These are phyloP conservation scores for Cystobasidium onofrii DNA, from an alignment of 768 basidiomycete species.

Conservation along the genomic window DNA sequence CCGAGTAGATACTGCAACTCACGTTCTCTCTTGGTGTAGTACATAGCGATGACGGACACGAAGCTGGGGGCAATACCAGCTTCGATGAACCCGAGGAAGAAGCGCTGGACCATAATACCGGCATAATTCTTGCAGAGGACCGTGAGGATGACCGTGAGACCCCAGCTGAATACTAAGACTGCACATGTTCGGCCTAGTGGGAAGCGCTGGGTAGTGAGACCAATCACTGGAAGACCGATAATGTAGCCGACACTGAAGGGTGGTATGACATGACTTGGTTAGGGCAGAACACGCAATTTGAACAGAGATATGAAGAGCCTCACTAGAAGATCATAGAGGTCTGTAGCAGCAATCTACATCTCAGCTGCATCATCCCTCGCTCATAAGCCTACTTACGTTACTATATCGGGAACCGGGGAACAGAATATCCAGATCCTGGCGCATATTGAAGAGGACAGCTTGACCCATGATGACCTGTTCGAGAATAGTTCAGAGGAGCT, in stretches of 20 bases:
- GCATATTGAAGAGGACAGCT: constrained; percentile 17
- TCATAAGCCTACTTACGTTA: background rate
- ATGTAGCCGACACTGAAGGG: background rate
- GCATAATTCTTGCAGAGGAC: constrained; percentile 3
- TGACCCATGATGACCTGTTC: background rate
- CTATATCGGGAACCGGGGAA: constrained; percentile 4
- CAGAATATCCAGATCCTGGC: constrained; percentile 4
- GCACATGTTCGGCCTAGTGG: background rate
- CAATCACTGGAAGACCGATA: background rate
- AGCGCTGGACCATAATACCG: constrained; percentile 8
- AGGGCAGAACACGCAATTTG: background rate
- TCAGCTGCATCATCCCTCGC: background rate
- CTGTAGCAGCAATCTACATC: background rate
- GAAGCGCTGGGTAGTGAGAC: background rate
- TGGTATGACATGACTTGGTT: background rate
- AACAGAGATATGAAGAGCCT: background rate
- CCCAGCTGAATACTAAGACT: background rate
- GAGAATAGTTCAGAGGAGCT: no score
- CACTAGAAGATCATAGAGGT: background rate
- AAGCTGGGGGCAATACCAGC: constrained; percentile 19
- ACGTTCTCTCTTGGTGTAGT: constrained; percentile 21
- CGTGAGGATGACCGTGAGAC: constrained; percentile 5
- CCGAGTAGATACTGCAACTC: background rate
- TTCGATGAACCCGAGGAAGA: constrained; percentile 28
- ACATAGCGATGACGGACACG: background rate